Evolutionary conservation across 2,329 filamentous ascomycete genomes (phyloP).

Genomic region (Pseudocercospora musae): DNA sequence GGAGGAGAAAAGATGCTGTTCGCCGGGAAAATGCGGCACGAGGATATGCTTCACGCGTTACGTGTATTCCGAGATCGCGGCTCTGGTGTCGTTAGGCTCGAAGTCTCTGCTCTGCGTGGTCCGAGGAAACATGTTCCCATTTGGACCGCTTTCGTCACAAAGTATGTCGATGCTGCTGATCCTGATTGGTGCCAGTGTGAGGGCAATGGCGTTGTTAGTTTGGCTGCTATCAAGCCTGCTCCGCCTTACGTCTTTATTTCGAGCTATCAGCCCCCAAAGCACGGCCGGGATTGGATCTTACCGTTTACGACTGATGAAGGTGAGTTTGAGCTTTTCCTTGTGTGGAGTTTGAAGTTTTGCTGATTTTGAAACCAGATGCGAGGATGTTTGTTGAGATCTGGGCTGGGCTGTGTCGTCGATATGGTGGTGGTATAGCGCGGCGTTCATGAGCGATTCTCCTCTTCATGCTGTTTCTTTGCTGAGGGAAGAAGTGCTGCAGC

Average conservation of each 20-base stretch:
- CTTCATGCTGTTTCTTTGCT: neutral
- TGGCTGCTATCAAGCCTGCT: constrained; percentile 47
- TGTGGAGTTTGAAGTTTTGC: neutral
- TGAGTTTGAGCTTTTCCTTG: constrained; percentile 10
- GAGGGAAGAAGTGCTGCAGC: neutral
- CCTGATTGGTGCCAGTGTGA: constrained; percentile 48
- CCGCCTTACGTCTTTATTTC: constrained; percentile 53
- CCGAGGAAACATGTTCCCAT: constrained; percentile 54
- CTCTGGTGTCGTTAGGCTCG: constrained; percentile 53
- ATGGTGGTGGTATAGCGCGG: neutral
- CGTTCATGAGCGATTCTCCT: neutral
- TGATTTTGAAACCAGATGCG: constrained; percentile 20
- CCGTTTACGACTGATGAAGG: constrained; percentile 28
- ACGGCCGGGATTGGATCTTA: constrained; percentile 26
- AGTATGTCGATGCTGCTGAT: constrained; percentile 45
- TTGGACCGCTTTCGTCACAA: constrained; percentile 56
- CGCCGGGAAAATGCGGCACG: constrained; percentile 53
- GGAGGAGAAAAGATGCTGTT: constrained; percentile 47
- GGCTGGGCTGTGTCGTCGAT: constrained; percentile 14
- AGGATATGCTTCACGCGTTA: constrained; percentile 52
- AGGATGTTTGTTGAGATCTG: constrained; percentile 27
- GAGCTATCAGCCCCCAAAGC: constrained; percentile 45
- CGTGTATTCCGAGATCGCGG: constrained; percentile 53
- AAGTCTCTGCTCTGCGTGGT: constrained; percentile 54
- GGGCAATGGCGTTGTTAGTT: constrained; percentile 35